A percentile compares a stretch with the other conserved stretches of the same genome.
phyloP scores from a whole-genome alignment of 805 yeast species.

The Blastobotrys attinorum region DNA sequence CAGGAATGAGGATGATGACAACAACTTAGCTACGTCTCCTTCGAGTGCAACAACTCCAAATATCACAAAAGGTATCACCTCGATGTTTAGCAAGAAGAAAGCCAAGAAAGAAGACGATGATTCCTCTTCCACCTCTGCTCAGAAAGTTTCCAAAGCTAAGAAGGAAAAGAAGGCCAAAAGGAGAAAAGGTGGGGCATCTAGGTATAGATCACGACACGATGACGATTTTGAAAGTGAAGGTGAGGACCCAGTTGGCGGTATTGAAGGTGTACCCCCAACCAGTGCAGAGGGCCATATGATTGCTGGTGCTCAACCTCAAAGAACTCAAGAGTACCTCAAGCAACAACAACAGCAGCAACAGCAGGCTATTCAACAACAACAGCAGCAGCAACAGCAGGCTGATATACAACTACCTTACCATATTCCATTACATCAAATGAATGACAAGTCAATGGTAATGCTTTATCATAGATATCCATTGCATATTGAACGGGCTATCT shows the following conservation, averaged over 20 bases:
- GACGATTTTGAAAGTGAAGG: not conserved
- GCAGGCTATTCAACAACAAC: constrained; percentile 10
- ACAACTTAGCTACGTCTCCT: not conserved
- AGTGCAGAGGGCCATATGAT: not conserved
- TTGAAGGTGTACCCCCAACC: constrained; percentile 2
- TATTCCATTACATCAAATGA: constrained; percentile 30
- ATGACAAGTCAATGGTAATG: constrained; percentile 29
- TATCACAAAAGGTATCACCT: constrained; percentile 11
- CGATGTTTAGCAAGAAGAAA: constrained; percentile 16
- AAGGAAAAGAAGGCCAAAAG: constrained; percentile 1
- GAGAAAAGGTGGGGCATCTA: not conserved
- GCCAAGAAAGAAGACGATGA: constrained; percentile 8
- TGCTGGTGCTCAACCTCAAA: constrained; percentile 1
- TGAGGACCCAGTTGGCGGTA: constrained; percentile 5
- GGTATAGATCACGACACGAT: not conserved
- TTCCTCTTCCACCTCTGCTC: not conserved
- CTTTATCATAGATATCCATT: constrained; percentile 65
- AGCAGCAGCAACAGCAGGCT: constrained; percentile 14
- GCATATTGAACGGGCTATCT: constrained; percentile 93
- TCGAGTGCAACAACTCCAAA: no score
- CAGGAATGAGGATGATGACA: constrained; percentile 5
- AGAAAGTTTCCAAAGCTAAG: not conserved
- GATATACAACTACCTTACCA: constrained; percentile 25
- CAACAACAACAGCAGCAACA: constrained; percentile 6
- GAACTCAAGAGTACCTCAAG: constrained; percentile 1